Base-by-base conservation (phyloP, 805 yeast genomes). In the Saturnispora besseyi region DNA sequence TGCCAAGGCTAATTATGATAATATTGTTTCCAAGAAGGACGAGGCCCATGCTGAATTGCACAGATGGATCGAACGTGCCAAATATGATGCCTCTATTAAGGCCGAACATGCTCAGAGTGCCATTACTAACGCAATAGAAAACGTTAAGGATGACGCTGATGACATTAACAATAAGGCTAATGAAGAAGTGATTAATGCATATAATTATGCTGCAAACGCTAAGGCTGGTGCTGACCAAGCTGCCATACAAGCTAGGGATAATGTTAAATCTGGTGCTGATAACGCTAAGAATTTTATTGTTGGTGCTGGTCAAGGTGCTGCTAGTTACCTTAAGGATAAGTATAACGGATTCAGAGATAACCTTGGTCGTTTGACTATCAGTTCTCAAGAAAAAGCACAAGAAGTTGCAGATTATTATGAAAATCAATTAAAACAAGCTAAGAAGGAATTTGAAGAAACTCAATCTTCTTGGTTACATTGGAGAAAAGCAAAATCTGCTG, bases 261-360 rank as follows among this genome's bases (percentile, higher is more conserved):
- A 42, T n/a, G 45, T 34, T n/a, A 44, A 44, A 26, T 24, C 45
- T 8, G 33, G 36, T 8, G 50, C 32, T 24, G 53, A 34, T 18
- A 12, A 12, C 9, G 46, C 50, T 3, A 48, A 48, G n/a, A 11
- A 36, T 21, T 48, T 34, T 18, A 28, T 48, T 10, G 21, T 30
- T 9, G 31, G 21, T 22, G 40, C 40, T 9, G 40, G 40, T 32
- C 29, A 33, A 11, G 37, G 28, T 15, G 40, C 50, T 29, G 46
- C 46, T 12, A 26, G 40, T 30, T 44, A 51, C 49, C n/a, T 48
- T 54, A 15, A 38, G 54, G 80, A 75, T 28, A 72, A 73, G 55
- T 61, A 65, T 21, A 64, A 65, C 26, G 66, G 60, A 5, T 37
- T 48, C 4, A 24, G 44, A 34, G 51, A 48, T 31, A 26, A 21